Evolutionary conservation across 1,139 yeast genomes (phyloP).

Genomic region (Sugiyamaella pinicola): DNA sequence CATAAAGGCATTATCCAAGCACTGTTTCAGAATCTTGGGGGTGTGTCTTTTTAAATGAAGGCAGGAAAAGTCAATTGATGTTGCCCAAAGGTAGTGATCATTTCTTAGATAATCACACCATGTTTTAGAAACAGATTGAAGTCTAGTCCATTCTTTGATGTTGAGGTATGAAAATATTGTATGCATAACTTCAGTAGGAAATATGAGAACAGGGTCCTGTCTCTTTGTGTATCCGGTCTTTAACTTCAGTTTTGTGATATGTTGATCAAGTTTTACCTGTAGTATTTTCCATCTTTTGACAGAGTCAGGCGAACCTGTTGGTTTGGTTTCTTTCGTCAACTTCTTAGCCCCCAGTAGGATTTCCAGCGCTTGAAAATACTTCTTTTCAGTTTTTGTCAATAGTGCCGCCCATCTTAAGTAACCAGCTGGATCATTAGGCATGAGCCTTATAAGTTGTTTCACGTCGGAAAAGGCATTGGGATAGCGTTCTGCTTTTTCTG

Average conservation of each 20-base stretch:
- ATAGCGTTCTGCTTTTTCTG: conserved; percentile 4
- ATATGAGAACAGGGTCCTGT: conserved; percentile 3
- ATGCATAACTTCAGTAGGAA: conserved; percentile 10
- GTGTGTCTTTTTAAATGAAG: not conserved
- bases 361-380: conserved; percentile 4
- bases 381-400: not conserved
- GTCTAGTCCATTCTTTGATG: conserved; percentile 9
- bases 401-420: conserved; percentile 8
- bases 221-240: conserved; percentile 2
- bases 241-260: not conserved
- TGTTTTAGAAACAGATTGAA: conserved; percentile 9
- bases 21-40: conserved; percentile 1
- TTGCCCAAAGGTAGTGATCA: conserved; percentile 14
- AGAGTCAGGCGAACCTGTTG: not conserved
- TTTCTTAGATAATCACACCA: conserved; percentile 9
- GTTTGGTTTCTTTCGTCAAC: not conserved
- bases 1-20: conserved; percentile 3
- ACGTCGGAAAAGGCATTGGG: conserved; percentile 11
- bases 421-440: conserved; percentile 13
- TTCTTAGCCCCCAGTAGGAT: conserved; percentile 6
- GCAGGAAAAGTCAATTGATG: conserved; percentile 11
- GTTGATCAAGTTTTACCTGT: not conserved
- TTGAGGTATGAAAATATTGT: not conserved
- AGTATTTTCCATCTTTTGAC: conserved; percentile 6
- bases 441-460: not conserved